Evolutionary conservation across 2,329 filamentous ascomycete species (phyloP), one percentile per base, ranked within the genome.

Genomic region (Stachybotrys chlorohalonatus): DNA sequence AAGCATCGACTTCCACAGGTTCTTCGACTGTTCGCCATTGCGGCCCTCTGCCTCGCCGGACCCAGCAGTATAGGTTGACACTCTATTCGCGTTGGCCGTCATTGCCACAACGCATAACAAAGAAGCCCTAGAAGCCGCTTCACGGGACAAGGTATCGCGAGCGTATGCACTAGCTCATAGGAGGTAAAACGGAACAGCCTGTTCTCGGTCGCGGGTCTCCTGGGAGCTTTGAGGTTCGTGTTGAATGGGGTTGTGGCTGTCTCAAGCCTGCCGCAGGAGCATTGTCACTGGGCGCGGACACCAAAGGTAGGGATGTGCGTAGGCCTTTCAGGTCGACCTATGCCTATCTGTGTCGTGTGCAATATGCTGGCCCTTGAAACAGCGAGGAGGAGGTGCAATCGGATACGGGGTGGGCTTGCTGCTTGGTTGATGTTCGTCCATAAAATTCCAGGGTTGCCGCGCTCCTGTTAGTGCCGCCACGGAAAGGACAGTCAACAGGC

Each of bases 1-100:
- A 62, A 96, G 80, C 87, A 96, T 90, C 49, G 90, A 91, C 57
- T 88, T 92, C 93, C 93, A 96, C 72, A 96, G 86, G 68, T 95
- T 90, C 73, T 89, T 90, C 75, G 90, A 92, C 59, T 86, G 86
- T 63, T 88, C 86, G 71, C 76, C 81, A 73, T 82, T 80, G 60
- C 79, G 80, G 63, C 73, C 73, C 51, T 83, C 82, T 55, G 76
- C 75, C n/a, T 72, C 70, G 57, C 78, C 78, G 60, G 76, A 83
- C 60, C 72, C 79, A 62, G 73, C 73, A 58, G 80, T 85, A 73
- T 80, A 82, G 64, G 75, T 83, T 56, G 81, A 84, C 66, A 76
- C 74, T 62, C 81, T 75, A 66, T 83, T 82, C 58, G 74, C 70
- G 66, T 75, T 79, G 62, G 72, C 69, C 63, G 77, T 73, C 77